Percentiles rank a stretch among this genome's conserved stretches.
Evolutionary conservation across 345 rosid species (phyloP).

Genomic region (Nephelium lappaceum): DNA sequence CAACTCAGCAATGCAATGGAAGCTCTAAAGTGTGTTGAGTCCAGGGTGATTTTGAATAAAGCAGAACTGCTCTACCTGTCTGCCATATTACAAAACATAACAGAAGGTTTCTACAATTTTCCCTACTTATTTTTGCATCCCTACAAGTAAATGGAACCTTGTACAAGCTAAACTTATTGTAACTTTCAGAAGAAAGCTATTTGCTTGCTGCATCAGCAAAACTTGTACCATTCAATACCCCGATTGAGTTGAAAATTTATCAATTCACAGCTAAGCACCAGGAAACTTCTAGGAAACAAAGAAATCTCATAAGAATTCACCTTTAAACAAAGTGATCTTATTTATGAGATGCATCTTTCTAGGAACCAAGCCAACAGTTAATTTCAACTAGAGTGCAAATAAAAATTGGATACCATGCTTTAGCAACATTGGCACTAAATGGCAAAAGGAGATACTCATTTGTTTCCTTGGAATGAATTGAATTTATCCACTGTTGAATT

Average conservation of each 20-base stretch:
- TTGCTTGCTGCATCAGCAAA: background rate
- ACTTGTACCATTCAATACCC: background rate
- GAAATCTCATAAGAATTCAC: too few species aligned
- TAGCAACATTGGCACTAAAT: too few species aligned
- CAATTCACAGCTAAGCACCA: background rate
- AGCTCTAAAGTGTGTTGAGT: background rate
- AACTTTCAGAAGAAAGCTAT: background rate
- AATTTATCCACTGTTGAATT: background rate
- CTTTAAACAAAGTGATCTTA: too few species aligned
- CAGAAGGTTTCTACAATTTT: background rate
- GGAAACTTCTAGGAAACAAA: too few species aligned
- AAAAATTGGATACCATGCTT: too few species aligned
- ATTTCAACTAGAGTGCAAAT: background rate
- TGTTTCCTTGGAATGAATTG: background rate
- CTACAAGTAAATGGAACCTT: background rate
- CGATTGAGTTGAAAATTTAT: background rate
- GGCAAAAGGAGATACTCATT: background rate
- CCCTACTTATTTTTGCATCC: background rate
- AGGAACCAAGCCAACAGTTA: background rate
- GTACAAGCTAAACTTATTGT: background rate
- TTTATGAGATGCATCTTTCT: too few species aligned
- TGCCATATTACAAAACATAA: background rate
- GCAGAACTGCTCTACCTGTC: background rate
- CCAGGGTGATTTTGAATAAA: background rate
- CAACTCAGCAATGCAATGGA: background rate